A percentile compares a stretch with the other conserved stretches of the same genome.
These are phyloP conservation scores for Trichosporon sp. DNA, from an alignment of 1,284 basidiomycete species.

Conservation along the genomic window DNA sequence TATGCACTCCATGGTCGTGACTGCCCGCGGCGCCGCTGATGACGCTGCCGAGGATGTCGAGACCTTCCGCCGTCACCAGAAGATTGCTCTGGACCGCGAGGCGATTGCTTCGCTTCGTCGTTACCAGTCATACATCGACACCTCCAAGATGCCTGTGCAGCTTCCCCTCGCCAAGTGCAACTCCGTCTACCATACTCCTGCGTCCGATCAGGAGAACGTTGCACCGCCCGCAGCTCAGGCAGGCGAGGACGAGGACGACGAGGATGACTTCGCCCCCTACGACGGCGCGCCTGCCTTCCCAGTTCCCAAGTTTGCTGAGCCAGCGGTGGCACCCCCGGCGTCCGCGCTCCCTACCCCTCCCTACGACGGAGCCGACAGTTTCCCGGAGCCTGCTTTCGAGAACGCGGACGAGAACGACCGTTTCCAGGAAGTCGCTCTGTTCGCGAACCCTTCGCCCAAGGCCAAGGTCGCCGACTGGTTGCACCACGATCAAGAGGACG, in stretches of 20 bases:
- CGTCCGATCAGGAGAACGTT: slow-evolving; percentile 7
- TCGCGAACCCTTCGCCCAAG: background rate
- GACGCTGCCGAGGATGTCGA: background rate
- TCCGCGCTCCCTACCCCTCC: background rate
- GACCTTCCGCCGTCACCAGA: background rate
- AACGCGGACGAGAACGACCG: background rate
- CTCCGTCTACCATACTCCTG: background rate
- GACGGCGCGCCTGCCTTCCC: background rate
- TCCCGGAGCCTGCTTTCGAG: slow-evolving; percentile 6
- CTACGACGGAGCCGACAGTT: slow-evolving; percentile 8
- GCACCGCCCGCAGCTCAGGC: background rate
- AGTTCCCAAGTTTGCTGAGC: background rate
- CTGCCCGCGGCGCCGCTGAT: slow-evolving; percentile 9
- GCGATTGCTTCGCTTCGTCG: background rate
- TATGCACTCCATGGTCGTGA: slow-evolving; percentile 10
- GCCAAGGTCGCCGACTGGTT: background rate
- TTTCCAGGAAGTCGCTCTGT: background rate
- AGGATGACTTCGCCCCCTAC: slow-evolving; percentile 9
- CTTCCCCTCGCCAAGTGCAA: background rate
- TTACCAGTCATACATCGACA: background rate
- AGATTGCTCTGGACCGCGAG: background rate
- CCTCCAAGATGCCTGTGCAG: background rate
- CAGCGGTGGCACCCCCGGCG: background rate
- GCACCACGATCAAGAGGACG: background rate
- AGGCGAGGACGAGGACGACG: slow-evolving; percentile 7